Base-by-base conservation (phyloP, 1,284 basidiomycete species). In the Hypsizygus ulmarius region DNA sequence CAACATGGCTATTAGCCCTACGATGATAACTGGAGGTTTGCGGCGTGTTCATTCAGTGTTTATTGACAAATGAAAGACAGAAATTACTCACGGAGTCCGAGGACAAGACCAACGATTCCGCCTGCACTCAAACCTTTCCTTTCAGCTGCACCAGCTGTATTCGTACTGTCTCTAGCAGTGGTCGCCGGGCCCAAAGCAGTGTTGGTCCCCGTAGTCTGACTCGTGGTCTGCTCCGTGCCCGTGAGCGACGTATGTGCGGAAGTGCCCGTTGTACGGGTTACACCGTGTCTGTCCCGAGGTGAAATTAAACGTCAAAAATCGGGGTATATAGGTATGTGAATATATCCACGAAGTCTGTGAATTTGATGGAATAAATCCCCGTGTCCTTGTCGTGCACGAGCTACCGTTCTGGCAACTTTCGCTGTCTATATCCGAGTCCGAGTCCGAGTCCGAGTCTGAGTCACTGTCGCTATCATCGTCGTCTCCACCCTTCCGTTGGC, bases 91-190 rank as follows among this genome's bases (percentile, higher is more conserved):
- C 64, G 28, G 35, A 57, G 47, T n/a, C 59, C 63, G 29, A 66
- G 44, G 10, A 55, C 54, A 18, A 59, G 45, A n/a, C 64, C 64
- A 10, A 62, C 54, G 19, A 63, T 60, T 6, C 58, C 61, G 33
- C 60, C 62, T 18, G 56, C 58, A 10, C 60, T 50, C 16, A 63
- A 21, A 21, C 54, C 56, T 18, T 51, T 44, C 43, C 37, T 35
- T 27, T 29, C 18, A 34, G 27, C 10, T 34, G 15, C n/a, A 44
- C 37, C 37, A 2, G 50, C 32, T 27, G 30, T 10, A 47, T 36
- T 14, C 29, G 50, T 19, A 46, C 32, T 18, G 49, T 15, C 15
- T 27, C 39, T 14, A 14, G 47, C 2, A 46, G 51, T 41, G 19
- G 16, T 16, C 12, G 16, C n/a, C 14, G 21, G 5, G 9, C 18